phyloP scores from a whole-genome alignment of 2,329 filamentous ascomycete genomes.

The Apiospora arundinis region DNA sequence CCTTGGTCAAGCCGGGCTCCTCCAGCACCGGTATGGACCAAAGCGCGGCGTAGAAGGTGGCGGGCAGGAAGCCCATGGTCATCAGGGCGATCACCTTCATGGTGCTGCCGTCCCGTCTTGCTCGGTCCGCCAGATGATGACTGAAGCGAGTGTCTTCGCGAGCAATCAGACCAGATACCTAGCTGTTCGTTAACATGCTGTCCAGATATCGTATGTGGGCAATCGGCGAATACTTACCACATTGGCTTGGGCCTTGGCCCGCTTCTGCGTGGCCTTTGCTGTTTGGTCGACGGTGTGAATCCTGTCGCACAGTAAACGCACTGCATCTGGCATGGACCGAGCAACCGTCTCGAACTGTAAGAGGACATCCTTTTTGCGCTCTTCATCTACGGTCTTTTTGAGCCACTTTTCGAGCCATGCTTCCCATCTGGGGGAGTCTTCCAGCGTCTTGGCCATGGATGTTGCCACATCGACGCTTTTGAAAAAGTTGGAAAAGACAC shows the following conservation, averaged over 20 bases:
- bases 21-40: slow-evolving; percentile 31
- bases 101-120: slow-evolving; percentile 40
- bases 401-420: background rate
- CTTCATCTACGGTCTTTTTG: background rate
- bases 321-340: background rate
- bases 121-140: slow-evolving; percentile 29
- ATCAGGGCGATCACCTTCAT: slow-evolving; percentile 48
- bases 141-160: slow-evolving; percentile 16
- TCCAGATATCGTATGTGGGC: background rate
- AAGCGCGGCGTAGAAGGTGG: slow-evolving; percentile 45
- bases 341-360: background rate
- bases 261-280: slow-evolving; percentile 8
- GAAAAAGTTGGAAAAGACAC: slow-evolving; percentile 24
- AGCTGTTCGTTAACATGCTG: background rate
- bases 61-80: slow-evolving; percentile 48
- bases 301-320: slow-evolving; percentile 19
- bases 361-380: background rate
- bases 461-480: slow-evolving; percentile 25
- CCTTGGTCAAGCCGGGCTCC: background rate
- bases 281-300: slow-evolving; percentile 24
- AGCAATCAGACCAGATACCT: slow-evolving; percentile 19
- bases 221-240: slow-evolving; percentile 20
- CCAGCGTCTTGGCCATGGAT: slow-evolving; percentile 19
- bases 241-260: slow-evolving; percentile 25
- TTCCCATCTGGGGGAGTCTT: background rate